A percentile compares a stretch with the other conserved stretches of the same genome.
phyloP scores from a whole-genome alignment of 2,329 filamentous ascomycete species.

The Trichothecium sympodiale region DNA sequence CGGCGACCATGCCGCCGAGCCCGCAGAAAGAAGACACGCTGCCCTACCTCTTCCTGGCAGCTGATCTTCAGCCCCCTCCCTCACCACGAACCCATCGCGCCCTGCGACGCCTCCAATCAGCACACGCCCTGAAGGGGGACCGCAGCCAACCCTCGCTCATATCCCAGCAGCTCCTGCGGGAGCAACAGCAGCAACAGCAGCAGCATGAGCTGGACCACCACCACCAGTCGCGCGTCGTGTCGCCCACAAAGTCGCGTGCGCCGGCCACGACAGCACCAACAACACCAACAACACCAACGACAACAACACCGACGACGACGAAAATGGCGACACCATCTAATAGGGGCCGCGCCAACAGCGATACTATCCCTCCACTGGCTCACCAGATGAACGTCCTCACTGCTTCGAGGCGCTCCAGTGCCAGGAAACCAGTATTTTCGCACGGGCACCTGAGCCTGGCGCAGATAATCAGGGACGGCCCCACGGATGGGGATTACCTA shows the following conservation, averaged over 20 bases:
- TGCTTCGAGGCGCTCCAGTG: constrained; percentile 24
- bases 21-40: not conserved
- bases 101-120: constrained; percentile 65
- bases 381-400: constrained; percentile 25
- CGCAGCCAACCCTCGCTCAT: constrained; percentile 41
- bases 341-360: constrained; percentile 57
- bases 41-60: constrained; percentile 8
- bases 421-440: constrained; percentile 32
- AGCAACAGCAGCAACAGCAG: constrained; percentile 23
- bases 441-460: constrained; percentile 57
- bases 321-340: not conserved
- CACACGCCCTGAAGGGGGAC: constrained; percentile 51
- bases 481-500: constrained; percentile 56
- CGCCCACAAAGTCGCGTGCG: constrained; percentile 15
- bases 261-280: constrained; percentile 5
- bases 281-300: too few relatives aligned
- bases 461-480: constrained; percentile 68
- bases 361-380: constrained; percentile 39
- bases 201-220: constrained; percentile 37
- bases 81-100: constrained; percentile 56
- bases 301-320: not conserved
- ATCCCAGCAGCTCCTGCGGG: constrained; percentile 46
- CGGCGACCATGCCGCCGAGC: too few relatives aligned
- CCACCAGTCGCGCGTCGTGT: constrained; percentile 27
- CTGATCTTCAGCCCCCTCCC: constrained; percentile 42